Evolutionary conservation across 1,284 basidiomycete genomes (phyloP), one percentile per base, ranked within the genome.

Genomic region (Naganishia liquefaciens): DNA sequence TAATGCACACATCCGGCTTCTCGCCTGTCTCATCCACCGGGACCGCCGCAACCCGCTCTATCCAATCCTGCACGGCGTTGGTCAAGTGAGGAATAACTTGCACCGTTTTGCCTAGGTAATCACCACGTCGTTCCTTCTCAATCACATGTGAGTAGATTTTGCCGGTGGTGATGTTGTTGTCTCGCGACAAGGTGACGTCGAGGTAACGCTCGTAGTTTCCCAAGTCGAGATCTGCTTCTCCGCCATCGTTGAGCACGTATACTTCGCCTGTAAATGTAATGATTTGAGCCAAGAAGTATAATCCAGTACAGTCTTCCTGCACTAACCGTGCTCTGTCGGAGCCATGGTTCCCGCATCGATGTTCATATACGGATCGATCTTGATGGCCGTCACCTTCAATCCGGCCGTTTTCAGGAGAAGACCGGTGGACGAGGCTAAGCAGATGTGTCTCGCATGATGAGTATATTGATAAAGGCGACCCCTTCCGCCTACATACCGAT

Each of bases 341-440:
- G 93, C 86, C 95, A 99, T 99, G 37, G 95, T 98, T 49, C 96
- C 96, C 42, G 95, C 96, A 84, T 99, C 95, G 74, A 99, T 97
- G 82, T 99, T 99, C 94, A 99, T 98, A 77, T 99, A 99, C 25
- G 95, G 95, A 79, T 99, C 95, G 73, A 99, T 98, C 82, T 99
- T 99, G 84, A 99, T 98, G 28, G 96, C 90, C 2, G 96, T 99
- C 74, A 98, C 95, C 80, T 93, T 95, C 70, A 96, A 84, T 51
- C 95, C 95, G 39, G 89, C 87, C 54, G 92, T 98, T 83, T 98
- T 98, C 77, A 99, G 84, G 62, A 99, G 84, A 58, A 99, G 83
- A 69, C 95, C 95, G 19, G 96, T 98, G 68, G 94, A 98, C 47
- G 95, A 99, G 72, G 95, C 94, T 93, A 66, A 10, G 28, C 15